Evolutionary conservation across 148 eudicot species (phyloP).

Genomic region (Rhododendron ferrugineum): DNA sequence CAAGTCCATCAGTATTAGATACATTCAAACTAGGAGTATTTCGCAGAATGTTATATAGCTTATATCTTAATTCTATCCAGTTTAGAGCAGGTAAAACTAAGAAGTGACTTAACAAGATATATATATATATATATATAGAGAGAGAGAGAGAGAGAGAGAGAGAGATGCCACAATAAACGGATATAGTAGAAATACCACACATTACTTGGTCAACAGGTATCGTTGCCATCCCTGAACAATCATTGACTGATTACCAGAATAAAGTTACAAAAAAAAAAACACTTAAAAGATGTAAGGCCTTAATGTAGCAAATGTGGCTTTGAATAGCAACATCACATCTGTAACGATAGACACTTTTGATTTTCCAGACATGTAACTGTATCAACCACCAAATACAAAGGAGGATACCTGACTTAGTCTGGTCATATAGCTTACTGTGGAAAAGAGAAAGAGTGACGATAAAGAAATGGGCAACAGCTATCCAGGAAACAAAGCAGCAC

Average conservation of each 20-base stretch:
- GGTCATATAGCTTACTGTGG: slow-evolving; percentile 8
- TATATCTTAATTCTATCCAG: neutral
- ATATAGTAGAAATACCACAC: neutral
- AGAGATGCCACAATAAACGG: neutral
- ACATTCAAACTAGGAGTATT: neutral
- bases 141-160: no score
- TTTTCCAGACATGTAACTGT: slow-evolving; percentile 44
- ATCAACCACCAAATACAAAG: slow-evolving; percentile 21
- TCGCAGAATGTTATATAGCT: neutral
- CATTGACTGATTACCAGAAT: neutral
- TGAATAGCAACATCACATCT: slow-evolving; percentile 12
- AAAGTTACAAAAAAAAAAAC: neutral
- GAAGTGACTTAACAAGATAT: neutral
- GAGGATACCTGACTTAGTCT: slow-evolving; percentile 36
- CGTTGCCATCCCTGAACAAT: neutral
- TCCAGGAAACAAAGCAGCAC: neutral
- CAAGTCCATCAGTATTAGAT: neutral
- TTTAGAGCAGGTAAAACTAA: neutral
- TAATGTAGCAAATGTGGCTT: slow-evolving; percentile 28
- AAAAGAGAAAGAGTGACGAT: neutral
- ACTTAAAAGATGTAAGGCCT: slow-evolving; percentile 7
- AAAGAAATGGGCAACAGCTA: neutral
- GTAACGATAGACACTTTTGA: slow-evolving; percentile 28
- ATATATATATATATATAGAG: neutral
- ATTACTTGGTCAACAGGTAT: neutral